Evolutionary conservation across 179 eudicot species (phyloP), one percentile per base, ranked within the genome.

Genomic region (Camellia oleifera): DNA sequence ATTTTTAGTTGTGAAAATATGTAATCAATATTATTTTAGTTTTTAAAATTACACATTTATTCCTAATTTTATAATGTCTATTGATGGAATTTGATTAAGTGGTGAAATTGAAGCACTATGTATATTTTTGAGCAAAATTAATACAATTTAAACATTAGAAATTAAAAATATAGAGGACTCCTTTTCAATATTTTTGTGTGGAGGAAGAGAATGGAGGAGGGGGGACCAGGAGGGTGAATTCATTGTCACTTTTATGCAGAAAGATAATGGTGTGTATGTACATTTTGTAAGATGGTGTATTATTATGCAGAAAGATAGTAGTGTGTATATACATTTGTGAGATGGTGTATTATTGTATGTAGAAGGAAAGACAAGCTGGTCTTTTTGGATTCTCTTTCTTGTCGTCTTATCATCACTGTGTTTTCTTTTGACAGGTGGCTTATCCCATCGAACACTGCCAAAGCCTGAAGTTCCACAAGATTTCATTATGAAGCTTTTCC

Each of bases 381-480:
- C 52, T 52, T 58, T 83, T 74, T 75, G 84, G 80, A 40, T 76
- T 79, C 78, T 76, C 40, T 72, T 73, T 69, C 69, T n/a, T 79
- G 84, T 80, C 9, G 42, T 13, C 84, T 77, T 76, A 53, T 81
- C 68, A 66, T 66, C 40, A 32, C 64, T 77, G 20, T 23, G 40
- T 32, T 32, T 32, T 32, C 79, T 17, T 10, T 15, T 32, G 32
- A 9, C 80, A 53, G 80, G 52, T n/a, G 80, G 52, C 80, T 66
- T 64, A 77, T 66, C 80, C 54, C 54, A 75, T 78, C 18, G 52
- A 9, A 26, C 26, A 54, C 60, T 20, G 65, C 53, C 57, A 56
- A 71, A 62, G 11, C 50, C 82, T 80, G 77, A 70, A 80, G 57
- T 83, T 48, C 85, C 72, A 67, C 82, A 46, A 75, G 62, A 75